Evolutionary conservation across 129 eudicot species (phyloP).

Genomic region (Solidago caesia): DNA sequence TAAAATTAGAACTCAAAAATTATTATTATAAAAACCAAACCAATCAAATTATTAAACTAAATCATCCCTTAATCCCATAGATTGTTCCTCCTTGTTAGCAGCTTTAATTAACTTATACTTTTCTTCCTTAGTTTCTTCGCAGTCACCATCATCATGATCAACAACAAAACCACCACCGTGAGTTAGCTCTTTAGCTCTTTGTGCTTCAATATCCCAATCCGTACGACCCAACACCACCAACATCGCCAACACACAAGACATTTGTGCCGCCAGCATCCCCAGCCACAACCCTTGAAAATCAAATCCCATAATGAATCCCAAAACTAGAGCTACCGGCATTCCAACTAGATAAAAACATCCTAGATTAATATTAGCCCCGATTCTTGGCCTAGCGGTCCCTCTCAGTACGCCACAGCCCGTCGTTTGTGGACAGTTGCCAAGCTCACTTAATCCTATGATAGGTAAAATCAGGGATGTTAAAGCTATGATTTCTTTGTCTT

Average conservation of each 20-base stretch:
- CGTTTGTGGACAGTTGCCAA: slow-evolving; percentile 88
- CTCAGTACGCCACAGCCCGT: slow-evolving; percentile 85
- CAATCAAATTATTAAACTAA: slow-evolving; percentile 29
- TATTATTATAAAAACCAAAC: not conserved
- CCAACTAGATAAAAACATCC: slow-evolving; percentile 85
- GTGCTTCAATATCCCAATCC: slow-evolving; percentile 65
- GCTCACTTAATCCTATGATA: slow-evolving; percentile 79
- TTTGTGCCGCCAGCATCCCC: slow-evolving; percentile 79
- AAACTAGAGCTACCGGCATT: slow-evolving; percentile 77
- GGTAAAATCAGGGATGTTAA: slow-evolving; percentile 67
- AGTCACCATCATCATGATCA: slow-evolving; percentile 11
- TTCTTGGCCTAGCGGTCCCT: slow-evolving; percentile 79
- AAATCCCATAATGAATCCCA: slow-evolving; percentile 47
- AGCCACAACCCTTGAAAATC: slow-evolving; percentile 82
- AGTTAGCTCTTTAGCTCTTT: slow-evolving; percentile 61
- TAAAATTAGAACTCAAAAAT: not conserved
- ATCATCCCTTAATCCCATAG: slow-evolving; percentile 40
- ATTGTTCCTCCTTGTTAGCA: slow-evolving; percentile 42
- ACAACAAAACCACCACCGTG: slow-evolving; percentile 14
- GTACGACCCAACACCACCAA: slow-evolving; percentile 58
- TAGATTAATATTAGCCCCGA: slow-evolving; percentile 77
- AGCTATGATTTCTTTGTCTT: slow-evolving; percentile 61
- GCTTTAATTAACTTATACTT: slow-evolving; percentile 25
- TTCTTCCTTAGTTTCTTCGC: slow-evolving; percentile 38
- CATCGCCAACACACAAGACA: slow-evolving; percentile 71